A percentile compares a stretch with the other conserved stretches of the same genome.
These are phyloP conservation scores for Myotisia sp. DNA, from an alignment of 2,329 filamentous ascomycete species.

Conservation along the genomic window DNA sequence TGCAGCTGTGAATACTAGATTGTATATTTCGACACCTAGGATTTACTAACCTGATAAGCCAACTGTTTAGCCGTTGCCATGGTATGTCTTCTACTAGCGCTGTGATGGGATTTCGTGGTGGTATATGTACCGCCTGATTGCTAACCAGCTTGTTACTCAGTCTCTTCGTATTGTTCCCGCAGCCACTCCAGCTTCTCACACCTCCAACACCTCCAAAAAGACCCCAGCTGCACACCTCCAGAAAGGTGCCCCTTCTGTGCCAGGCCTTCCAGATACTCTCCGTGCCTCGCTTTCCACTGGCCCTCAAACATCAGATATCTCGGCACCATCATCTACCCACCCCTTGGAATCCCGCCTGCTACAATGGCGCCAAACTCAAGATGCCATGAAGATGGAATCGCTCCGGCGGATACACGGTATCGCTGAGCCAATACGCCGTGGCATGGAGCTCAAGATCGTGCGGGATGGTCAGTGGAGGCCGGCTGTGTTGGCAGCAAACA, in stretches of 20 bases:
- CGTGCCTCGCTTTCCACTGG: slow-evolving; percentile 65
- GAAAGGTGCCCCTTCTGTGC: slow-evolving; percentile 71
- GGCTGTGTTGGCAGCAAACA: slow-evolving; percentile 47
- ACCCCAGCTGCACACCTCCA: slow-evolving; percentile 41
- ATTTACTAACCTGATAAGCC: slow-evolving; percentile 9
- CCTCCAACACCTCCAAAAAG: slow-evolving; percentile 47
- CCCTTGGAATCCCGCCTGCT: slow-evolving; percentile 83
- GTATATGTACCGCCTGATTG: no score
- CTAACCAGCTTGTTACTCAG: slow-evolving; percentile 33
- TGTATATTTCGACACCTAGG: no score
- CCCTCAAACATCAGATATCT: slow-evolving; percentile 30
- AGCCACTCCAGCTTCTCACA: slow-evolving; percentile 49
- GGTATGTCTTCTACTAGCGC: not conserved
- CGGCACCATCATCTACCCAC: slow-evolving; percentile 47
- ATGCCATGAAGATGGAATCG: slow-evolving; percentile 72
- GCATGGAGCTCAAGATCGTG: slow-evolving; percentile 90
- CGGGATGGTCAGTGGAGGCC: slow-evolving; percentile 62
- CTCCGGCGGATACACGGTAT: slow-evolving; percentile 81
- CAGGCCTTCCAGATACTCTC: slow-evolving; percentile 85
- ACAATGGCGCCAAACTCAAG: slow-evolving; percentile 81
- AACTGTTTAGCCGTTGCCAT: no score
- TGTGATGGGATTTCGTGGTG: no score
- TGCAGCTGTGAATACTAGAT: no score
- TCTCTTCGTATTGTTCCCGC: slow-evolving; percentile 80
- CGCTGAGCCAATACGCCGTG: slow-evolving; percentile 77